phyloP scores from a whole-genome alignment of 192 early-diverging fungal species.

The Coemansia sp. region DNA sequence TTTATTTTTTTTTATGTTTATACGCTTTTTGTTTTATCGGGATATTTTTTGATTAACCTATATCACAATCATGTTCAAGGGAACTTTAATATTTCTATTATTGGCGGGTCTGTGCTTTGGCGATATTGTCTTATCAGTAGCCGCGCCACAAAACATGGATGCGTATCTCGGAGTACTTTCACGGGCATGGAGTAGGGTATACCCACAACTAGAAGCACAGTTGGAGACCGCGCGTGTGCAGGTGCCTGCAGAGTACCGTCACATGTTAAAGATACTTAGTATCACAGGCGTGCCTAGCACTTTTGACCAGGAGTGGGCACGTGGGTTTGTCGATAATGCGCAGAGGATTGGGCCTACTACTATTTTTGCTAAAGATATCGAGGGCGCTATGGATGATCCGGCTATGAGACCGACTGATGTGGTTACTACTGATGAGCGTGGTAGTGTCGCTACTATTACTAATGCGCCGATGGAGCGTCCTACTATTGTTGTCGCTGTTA shows the following conservation, averaged over 20 bases:
- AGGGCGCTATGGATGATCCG: constrained; percentile 21
- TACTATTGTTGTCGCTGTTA: constrained; percentile 46
- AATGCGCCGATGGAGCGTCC: constrained; percentile 21
- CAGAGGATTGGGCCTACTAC: constrained; percentile 43
- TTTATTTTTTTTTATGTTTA: background rate
- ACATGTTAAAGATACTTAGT: constrained; percentile 31
- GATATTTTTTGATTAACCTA: background rate
- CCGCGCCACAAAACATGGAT: constrained; percentile 25
- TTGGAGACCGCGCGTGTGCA: constrained; percentile 28
- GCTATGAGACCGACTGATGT: constrained; percentile 24
- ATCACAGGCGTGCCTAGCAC: constrained; percentile 30
- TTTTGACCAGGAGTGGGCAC: constrained; percentile 37
- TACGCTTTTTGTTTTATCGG: constrained; percentile 1
- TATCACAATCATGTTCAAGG: background rate
- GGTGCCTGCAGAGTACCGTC: constrained; percentile 46
- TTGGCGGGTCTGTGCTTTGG: constrained; percentile 18
- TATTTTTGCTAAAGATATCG: constrained; percentile 30
- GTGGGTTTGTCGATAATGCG: constrained; percentile 29
- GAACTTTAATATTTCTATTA: background rate
- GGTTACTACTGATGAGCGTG: constrained; percentile 27
- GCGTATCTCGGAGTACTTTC: constrained; percentile 42
- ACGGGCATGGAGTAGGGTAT: constrained; percentile 38
- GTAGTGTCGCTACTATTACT: constrained; percentile 23
- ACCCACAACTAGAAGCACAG: constrained; percentile 31
- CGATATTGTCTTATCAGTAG: constrained; percentile 50